These are phyloP conservation scores for Austroboletus eburneus DNA, from an alignment of 768 basidiomycete species.

Conservation along the genomic window DNA sequence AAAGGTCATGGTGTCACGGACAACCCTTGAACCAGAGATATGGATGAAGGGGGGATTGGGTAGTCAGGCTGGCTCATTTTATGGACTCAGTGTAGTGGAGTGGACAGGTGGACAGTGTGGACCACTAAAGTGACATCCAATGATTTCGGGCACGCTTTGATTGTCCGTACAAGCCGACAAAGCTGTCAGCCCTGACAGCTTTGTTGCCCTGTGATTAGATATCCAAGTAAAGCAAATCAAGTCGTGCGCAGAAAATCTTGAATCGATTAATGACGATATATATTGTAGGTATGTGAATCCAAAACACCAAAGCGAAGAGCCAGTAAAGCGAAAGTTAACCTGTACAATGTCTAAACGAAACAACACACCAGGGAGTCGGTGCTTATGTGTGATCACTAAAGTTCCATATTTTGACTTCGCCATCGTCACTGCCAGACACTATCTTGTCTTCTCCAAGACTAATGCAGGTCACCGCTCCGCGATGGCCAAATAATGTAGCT, in stretches of 20 bases:
- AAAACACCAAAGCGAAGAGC: too few species aligned
- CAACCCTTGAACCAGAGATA: conserved; percentile 6
- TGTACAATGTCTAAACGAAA: not conserved
- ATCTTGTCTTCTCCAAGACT: conserved; percentile 93
- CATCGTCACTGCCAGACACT: conserved; percentile 93
- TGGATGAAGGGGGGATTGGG: not conserved
- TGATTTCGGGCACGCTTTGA: too few species aligned
- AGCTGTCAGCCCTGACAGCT: not conserved
- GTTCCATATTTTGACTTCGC: conserved; percentile 82
- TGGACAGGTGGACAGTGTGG: conserved; percentile 10
- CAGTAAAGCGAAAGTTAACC: not conserved
- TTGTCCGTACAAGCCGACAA: conserved; percentile 3
- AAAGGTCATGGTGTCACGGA: conserved; percentile 28
- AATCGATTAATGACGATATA: too few species aligned
- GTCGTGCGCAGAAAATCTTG: too few species aligned
- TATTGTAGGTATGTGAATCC: too few species aligned
- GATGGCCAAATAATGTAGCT: conserved; percentile 88
- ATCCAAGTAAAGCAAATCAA: too few species aligned
- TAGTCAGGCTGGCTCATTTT: conserved; percentile 9
- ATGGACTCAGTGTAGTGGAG: conserved; percentile 3
- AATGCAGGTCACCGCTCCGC: conserved; percentile 89
- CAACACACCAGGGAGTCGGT: not conserved
- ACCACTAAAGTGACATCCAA: conserved; percentile 10
- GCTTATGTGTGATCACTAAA: conserved; percentile 39
- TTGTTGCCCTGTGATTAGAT: too few species aligned